Conservation (phyloP, 805 yeast species). For the Candida quercuum region DNA sequence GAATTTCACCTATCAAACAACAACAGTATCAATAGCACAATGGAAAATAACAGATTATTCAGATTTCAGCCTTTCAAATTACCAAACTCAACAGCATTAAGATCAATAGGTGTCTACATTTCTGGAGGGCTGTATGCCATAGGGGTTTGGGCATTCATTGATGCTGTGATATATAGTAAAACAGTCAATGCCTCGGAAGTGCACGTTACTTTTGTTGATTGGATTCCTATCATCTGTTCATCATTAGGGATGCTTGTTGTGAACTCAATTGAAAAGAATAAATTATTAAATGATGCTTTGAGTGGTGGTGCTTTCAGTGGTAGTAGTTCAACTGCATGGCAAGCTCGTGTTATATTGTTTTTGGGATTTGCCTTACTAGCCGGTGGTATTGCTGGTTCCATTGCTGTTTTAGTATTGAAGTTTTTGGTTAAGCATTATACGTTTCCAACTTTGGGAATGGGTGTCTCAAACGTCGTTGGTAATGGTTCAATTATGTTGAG, state of each 20-base stretch:
- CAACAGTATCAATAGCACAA: conserved; percentile 2
- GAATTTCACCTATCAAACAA: neutral
- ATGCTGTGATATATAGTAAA: conserved; percentile 81
- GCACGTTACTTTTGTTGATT: conserved; percentile 88
- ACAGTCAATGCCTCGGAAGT: conserved; percentile 81
- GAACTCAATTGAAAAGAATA: conserved; percentile 40
- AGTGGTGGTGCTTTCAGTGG: conserved; percentile 32
- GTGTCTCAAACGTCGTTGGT: conserved; percentile 78
- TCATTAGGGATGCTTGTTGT: conserved; percentile 82
- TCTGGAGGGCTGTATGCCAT: conserved; percentile 74
- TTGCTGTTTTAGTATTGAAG: conserved; percentile 82
- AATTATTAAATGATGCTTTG: conserved; percentile 30
- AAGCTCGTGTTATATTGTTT: conserved; percentile 85
- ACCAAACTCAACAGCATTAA: conserved; percentile 65
- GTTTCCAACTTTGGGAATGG: conserved; percentile 93
- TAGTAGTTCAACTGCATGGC: conserved; percentile 68
- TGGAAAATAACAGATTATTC: conserved; percentile 49
- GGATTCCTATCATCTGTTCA: conserved; percentile 91
- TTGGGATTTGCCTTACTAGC: conserved; percentile 90
- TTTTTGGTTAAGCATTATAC: conserved; percentile 72
- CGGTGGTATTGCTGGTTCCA: conserved; percentile 89
- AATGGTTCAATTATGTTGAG: conserved; percentile 80
- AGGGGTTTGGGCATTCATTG: conserved; percentile 87
- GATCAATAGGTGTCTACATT: conserved; percentile 72
- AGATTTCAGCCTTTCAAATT: conserved; percentile 59